Percentiles rank a stretch among this genome's conserved stretches.
These are phyloP conservation scores for Coniochaeta ligniaria DNA, from an alignment of 2,329 filamentous ascomycete genomes.

Conservation along the genomic window DNA sequence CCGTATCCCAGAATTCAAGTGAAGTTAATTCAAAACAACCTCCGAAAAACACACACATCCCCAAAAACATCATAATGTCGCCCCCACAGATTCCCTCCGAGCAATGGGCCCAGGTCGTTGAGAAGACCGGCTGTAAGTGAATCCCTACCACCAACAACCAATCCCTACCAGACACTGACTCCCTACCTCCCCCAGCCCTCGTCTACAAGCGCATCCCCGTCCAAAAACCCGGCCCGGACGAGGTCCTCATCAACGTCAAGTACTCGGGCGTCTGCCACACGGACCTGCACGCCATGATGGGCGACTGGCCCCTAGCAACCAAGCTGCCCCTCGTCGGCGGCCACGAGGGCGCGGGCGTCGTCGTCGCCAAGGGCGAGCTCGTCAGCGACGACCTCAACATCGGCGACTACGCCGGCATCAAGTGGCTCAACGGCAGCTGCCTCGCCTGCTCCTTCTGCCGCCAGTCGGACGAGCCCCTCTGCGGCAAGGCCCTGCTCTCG, in stretches of 20 bases:
- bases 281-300: slow-evolving; percentile 71
- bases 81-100: slow-evolving; percentile 58
- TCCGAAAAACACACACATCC: slow-evolving; percentile 2
- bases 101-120: slow-evolving; percentile 89
- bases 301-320: slow-evolving; percentile 79
- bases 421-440: slow-evolving; percentile 89
- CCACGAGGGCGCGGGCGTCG: slow-evolving; percentile 70
- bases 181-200: slow-evolving; percentile 35
- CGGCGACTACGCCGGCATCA: slow-evolving; percentile 82
- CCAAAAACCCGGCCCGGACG: slow-evolving; percentile 72
- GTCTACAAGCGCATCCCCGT: slow-evolving; percentile 79
- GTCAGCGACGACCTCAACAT: slow-evolving; percentile 66
- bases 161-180: slow-evolving; percentile 1
- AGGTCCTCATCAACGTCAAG: slow-evolving; percentile 88
- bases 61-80: slow-evolving; percentile 27
- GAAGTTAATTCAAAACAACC: neutral
- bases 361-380: slow-evolving; percentile 72
- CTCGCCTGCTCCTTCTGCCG: slow-evolving; percentile 79
- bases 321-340: slow-evolving; percentile 85
- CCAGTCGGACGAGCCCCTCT: slow-evolving; percentile 75
- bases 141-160: slow-evolving; percentile 19
- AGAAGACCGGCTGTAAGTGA: slow-evolving; percentile 64
- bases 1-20: neutral
- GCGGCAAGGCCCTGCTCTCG: slow-evolving; percentile 65
- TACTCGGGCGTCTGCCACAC: slow-evolving; percentile 90